Conservation (phyloP, 306 rosid species). For the Cicer arietinum region DNA sequence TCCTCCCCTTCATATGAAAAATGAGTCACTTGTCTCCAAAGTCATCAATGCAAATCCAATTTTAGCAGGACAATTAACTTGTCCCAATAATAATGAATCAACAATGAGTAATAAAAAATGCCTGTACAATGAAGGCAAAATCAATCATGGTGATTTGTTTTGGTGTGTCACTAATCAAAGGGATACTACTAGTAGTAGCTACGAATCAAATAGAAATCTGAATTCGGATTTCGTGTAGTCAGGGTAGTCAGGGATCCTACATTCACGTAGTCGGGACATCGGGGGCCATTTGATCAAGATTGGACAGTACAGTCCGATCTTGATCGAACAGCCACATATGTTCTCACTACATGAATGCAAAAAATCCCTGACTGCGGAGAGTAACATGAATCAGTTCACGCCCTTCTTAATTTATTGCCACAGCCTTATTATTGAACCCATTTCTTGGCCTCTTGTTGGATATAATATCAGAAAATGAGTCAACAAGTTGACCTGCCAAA, state of each 20-base stretch:
- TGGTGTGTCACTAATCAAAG: conserved; percentile 25
- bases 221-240: too few relatives aligned
- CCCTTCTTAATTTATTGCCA: conserved; percentile 58
- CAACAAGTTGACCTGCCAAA: conserved; percentile 97
- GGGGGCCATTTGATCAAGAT: too few relatives aligned
- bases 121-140: conserved; percentile 75
- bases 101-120: conserved; percentile 75
- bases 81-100: conserved; percentile 65
- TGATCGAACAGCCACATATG: too few relatives aligned
- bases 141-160: conserved; percentile 49
- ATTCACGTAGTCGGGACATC: too few relatives aligned
- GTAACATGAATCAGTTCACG: conserved; percentile 46
- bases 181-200: conserved; percentile 39
- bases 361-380: not conserved
- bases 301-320: too few relatives aligned
- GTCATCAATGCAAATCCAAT: conserved; percentile 65
- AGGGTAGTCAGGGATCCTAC: too few relatives aligned
- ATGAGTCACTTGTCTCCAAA: conserved; percentile 61
- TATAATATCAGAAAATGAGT: conserved; percentile 89
- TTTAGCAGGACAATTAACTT: conserved; percentile 57
- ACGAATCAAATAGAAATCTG: conserved; percentile 54
- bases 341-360: too few relatives aligned
- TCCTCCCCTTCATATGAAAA: conserved; percentile 58
- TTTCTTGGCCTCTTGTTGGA: conserved; percentile 86
- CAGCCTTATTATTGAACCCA: conserved; percentile 68